Evolutionary conservation across 106 monocot species (phyloP).

Genomic region (Phalaenopsis aphrodite): DNA sequence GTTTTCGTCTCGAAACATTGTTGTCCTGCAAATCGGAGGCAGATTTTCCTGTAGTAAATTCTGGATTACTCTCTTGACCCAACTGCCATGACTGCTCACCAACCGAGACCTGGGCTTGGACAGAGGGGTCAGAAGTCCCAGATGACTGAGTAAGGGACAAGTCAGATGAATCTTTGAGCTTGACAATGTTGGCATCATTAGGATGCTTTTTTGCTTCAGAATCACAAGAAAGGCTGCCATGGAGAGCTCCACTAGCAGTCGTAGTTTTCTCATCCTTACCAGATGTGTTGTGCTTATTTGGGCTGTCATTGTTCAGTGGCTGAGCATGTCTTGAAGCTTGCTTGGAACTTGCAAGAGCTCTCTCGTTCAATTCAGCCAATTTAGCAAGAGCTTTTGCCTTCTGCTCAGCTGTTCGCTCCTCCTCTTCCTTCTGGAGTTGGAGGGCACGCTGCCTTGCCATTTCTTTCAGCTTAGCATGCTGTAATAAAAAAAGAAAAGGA

Average conservation of each 20-base stretch:
- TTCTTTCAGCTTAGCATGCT: constrained; percentile 76
- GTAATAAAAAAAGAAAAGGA: not conserved
- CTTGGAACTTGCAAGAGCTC: constrained; percentile 30
- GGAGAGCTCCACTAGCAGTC: not conserved
- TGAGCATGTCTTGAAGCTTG: constrained; percentile 7
- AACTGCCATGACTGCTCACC: constrained; percentile 1
- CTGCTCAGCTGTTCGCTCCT: constrained; percentile 72
- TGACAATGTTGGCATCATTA: constrained; percentile 6
- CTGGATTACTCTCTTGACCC: not conserved
- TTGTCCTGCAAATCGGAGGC: constrained; percentile 15
- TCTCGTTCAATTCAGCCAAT: constrained; percentile 74
- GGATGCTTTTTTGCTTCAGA: not conserved
- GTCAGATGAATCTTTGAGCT: not conserved
- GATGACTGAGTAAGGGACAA: not conserved
- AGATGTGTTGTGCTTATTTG: constrained; percentile 9
- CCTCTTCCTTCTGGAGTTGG: constrained; percentile 70
- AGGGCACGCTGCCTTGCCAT: constrained; percentile 61
- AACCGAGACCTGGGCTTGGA: not conserved
- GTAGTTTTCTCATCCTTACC: not conserved
- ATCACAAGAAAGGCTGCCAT: not conserved
- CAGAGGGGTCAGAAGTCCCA: not conserved
- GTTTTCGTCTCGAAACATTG: constrained; percentile 39
- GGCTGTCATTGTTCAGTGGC: constrained; percentile 7
- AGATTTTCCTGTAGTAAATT: constrained; percentile 6
- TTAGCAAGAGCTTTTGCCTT: constrained; percentile 94